phyloP scores from a whole-genome alignment of 2,329 filamentous ascomycete species.

The Aureobasidium sp. region DNA sequence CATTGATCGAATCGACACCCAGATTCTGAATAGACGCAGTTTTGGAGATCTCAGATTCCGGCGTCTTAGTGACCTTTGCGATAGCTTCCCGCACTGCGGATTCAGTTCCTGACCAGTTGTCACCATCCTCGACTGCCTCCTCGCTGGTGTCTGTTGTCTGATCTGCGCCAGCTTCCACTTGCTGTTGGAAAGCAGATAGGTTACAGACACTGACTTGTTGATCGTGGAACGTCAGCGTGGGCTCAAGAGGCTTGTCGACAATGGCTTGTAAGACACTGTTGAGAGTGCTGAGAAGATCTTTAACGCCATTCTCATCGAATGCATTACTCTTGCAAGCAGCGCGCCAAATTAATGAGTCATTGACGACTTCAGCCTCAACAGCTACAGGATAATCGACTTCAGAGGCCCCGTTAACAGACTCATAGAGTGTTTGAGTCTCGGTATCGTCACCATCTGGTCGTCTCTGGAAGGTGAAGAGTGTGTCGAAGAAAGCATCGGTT shows the following conservation, averaged over 20 bases:
- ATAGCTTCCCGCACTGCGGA: constrained; percentile 38
- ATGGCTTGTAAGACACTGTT: constrained; percentile 53
- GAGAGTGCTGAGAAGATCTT: constrained; percentile 48
- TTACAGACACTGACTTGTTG: constrained; percentile 56
- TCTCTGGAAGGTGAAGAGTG: constrained; percentile 59
- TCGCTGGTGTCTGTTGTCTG: neutral
- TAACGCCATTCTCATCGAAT: constrained; percentile 38
- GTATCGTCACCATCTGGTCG: constrained; percentile 28
- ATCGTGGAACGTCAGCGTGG: constrained; percentile 47
- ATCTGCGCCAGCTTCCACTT: neutral
- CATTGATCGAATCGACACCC: constrained; percentile 84
- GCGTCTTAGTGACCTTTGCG: constrained; percentile 51
- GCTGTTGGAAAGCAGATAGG: constrained; percentile 38
- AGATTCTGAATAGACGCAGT: constrained; percentile 69
- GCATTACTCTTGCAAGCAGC: constrained; percentile 57
- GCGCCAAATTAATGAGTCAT: constrained; percentile 56
- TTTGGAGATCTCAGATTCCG: constrained; percentile 49
- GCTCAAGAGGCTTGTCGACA: constrained; percentile 37
- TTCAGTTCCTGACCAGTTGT: constrained; percentile 27
- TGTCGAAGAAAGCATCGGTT: constrained; percentile 44
- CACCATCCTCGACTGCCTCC: neutral
- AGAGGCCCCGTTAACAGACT: constrained; percentile 55
- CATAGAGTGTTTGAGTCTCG: constrained; percentile 39
- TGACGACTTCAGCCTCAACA: constrained; percentile 64
- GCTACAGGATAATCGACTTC: constrained; percentile 76